These are phyloP conservation scores for Clarireedia sp. DNA, from an alignment of 2,329 filamentous ascomycete genomes.

Conservation along the genomic window DNA sequence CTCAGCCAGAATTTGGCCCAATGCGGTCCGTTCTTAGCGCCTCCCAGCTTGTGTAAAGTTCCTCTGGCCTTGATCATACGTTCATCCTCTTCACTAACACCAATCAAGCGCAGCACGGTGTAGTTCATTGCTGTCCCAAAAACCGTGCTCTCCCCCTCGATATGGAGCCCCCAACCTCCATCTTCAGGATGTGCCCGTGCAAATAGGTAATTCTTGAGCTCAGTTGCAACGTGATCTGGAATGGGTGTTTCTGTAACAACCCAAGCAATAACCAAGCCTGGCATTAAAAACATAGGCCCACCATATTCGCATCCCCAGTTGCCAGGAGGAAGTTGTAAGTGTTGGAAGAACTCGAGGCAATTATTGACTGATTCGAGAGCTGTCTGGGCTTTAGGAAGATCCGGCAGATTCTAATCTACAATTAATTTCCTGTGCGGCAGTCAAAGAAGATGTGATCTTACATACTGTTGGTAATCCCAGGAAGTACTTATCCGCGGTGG, in stretches of 20 bases:
- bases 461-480: constrained; percentile 70
- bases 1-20: constrained; percentile 98
- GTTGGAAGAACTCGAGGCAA: constrained; percentile 78
- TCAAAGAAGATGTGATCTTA: constrained; percentile 16
- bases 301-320: constrained; percentile 98
- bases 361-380: constrained; percentile 75
- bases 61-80: constrained; percentile 78
- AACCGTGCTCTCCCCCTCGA: constrained; percentile 84
- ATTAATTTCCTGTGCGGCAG: constrained; percentile 12
- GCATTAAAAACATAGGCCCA: constrained; percentile 90
- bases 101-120: constrained; percentile 68
- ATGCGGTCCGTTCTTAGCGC: constrained; percentile 75
- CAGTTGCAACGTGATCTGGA: constrained; percentile 67
- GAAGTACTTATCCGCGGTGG: constrained; percentile 80
- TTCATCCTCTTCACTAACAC: constrained; percentile 74
- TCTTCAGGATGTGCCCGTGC: constrained; percentile 77
- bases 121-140: constrained; percentile 92
- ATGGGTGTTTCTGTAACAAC: constrained; percentile 86
- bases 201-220: constrained; percentile 83
- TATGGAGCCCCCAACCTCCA: constrained; percentile 96
- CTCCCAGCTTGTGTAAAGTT: constrained; percentile 76
- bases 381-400: constrained; percentile 60
- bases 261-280: constrained; percentile 77
- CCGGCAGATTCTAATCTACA: constrained; percentile 56
- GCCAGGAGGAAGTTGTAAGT: constrained; percentile 79